phyloP scores from a whole-genome alignment of 495 filamentous ascomycete species.

The Aspergillus cavernicola region DNA sequence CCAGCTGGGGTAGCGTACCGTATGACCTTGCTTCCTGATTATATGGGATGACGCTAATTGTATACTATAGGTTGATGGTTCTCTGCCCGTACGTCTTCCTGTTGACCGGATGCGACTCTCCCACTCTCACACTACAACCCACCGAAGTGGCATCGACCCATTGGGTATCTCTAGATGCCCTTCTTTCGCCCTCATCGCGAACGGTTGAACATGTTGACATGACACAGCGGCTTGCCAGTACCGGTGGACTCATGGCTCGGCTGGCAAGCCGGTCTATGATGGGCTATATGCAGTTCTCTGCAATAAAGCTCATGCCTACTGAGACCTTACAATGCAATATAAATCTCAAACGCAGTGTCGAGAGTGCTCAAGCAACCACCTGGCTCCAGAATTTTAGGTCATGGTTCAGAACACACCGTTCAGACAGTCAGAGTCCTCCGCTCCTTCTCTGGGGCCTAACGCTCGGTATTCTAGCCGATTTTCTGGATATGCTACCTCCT shows the following conservation, averaged over 20 bases:
- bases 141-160: conserved; percentile 72
- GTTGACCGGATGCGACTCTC: conserved; percentile 52
- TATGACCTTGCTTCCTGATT: conserved; percentile 31
- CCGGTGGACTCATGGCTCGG: conserved; percentile 46
- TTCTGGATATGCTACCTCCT: conserved; percentile 66
- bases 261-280: conserved; percentile 52
- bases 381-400: conserved; percentile 24
- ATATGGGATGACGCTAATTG: background rate
- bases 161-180: conserved; percentile 68
- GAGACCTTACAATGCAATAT: conserved; percentile 56
- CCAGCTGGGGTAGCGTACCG: conserved; percentile 67
- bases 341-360: conserved; percentile 43
- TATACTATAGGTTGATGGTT: conserved; percentile 60
- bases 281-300: conserved; percentile 70
- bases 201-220: conserved; percentile 65
- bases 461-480: conserved; percentile 66
- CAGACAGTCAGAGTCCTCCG: conserved; percentile 35
- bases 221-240: conserved; percentile 56
- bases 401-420: conserved; percentile 35
- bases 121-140: conserved; percentile 61
- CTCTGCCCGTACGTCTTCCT: conserved; percentile 75
- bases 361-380: conserved; percentile 14
- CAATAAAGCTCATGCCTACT: conserved; percentile 59
- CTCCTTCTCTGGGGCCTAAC: conserved; percentile 76
- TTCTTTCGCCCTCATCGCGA: conserved; percentile 59